Evolutionary conservation across 345 rosid species (phyloP).

Genomic region (Eucalyptus cladocalyx): DNA sequence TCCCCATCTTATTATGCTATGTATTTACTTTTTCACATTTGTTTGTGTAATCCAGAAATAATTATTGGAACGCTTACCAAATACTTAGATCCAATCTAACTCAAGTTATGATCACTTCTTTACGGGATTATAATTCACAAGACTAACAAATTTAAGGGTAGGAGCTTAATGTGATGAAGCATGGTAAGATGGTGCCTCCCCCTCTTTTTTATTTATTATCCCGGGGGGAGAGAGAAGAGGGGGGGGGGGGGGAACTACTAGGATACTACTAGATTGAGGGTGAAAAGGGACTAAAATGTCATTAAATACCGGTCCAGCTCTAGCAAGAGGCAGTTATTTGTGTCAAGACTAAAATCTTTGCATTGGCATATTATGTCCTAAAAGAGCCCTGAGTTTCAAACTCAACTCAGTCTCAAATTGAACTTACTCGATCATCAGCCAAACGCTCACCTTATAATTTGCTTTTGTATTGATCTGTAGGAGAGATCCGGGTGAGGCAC

Average conservation of each 20-base stretch:
- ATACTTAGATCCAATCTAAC: not conserved
- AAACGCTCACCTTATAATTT: not conserved
- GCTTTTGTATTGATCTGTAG: not conserved
- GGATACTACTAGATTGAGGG: not conserved
- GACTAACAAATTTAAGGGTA: not conserved
- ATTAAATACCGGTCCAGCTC: not conserved
- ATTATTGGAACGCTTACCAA: not conserved
- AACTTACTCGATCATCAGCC: not conserved
- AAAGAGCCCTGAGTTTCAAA: not conserved
- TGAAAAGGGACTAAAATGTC: not conserved
- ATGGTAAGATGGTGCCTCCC: not conserved
- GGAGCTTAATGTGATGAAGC: not conserved
- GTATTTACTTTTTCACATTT: not conserved
- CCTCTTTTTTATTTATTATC: not conserved
- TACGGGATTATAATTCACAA: not conserved
- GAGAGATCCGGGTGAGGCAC: not conserved
- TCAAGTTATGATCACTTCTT: not conserved
- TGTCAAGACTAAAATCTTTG: not conserved
- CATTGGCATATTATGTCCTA: not conserved
- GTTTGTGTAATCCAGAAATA: not conserved
- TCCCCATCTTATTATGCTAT: not conserved
- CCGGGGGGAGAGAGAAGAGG: not conserved
- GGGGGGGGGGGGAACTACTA: not conserved
- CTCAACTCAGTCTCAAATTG: not conserved
- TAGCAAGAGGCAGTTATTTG: not conserved